These are phyloP conservation scores for Stipa capillata DNA, from an alignment of 176 grass and related monocot species.

Conservation along the genomic window DNA sequence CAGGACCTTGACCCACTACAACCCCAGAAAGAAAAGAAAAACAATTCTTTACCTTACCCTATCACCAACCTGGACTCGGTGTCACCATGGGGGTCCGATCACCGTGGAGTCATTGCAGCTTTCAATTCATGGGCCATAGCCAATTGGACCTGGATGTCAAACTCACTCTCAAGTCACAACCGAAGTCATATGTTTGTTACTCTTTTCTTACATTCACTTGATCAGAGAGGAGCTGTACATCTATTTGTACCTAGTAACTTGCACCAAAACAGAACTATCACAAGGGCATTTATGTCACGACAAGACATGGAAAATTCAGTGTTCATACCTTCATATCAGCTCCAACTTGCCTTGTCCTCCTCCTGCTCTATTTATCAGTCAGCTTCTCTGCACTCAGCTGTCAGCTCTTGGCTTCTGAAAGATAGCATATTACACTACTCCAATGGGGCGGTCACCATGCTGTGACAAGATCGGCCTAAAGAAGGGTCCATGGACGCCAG, in stretches of 20 bases:
- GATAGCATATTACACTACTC: constrained; percentile 10
- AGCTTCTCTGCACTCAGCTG: constrained; percentile 18
- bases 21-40: background rate
- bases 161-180: constrained; percentile 22
- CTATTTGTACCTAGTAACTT: background rate
- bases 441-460: constrained; percentile 87
- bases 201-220: constrained; percentile 4
- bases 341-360: constrained; percentile 3
- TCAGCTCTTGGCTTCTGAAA: constrained; percentile 23
- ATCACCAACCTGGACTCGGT: constrained; percentile 47
- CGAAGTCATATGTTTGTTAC: constrained; percentile 25
- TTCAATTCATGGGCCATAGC: constrained; percentile 39
- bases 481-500: constrained; percentile 86
- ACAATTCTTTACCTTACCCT: constrained; percentile 13
- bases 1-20: constrained; percentile 23
- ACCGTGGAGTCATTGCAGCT: constrained; percentile 27
- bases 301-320: constrained; percentile 26
- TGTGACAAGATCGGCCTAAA: constrained; percentile 93
- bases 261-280: constrained; percentile 13
- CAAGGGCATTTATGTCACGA: constrained; percentile 33
- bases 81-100: constrained; percentile 14
- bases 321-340: constrained; percentile 18
- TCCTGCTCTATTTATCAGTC: constrained; percentile 32
- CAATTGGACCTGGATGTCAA: constrained; percentile 28
- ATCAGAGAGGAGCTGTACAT: constrained; percentile 20